A percentile compares a stretch with the other conserved stretches of the same genome.
Conservation (phyloP, 1,284 basidiomycete genomes). For the Moesziomyces sp. region DNA sequence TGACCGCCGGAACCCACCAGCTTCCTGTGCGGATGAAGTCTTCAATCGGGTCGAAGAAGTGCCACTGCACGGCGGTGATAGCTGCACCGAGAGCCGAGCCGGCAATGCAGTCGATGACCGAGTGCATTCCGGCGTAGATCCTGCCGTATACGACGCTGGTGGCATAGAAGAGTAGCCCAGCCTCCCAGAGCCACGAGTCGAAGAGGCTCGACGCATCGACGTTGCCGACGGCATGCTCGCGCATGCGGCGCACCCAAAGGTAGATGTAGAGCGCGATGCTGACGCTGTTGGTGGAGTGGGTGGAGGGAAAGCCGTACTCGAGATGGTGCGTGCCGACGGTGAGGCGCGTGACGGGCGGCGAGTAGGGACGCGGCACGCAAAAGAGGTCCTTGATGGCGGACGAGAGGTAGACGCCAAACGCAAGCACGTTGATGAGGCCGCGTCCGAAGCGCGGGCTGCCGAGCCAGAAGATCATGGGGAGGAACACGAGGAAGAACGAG, state of each 20-base stretch:
- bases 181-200: constrained; percentile 50
- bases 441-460: constrained; percentile 78
- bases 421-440: constrained; percentile 73
- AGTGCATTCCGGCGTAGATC: constrained; percentile 75
- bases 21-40: constrained; percentile 67
- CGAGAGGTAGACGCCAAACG: constrained; percentile 82
- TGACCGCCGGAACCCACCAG: constrained; percentile 75
- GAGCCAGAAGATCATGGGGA: constrained; percentile 89
- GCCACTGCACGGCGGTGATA: constrained; percentile 69
- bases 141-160: constrained; percentile 87
- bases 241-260: constrained; percentile 43
- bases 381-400: constrained; percentile 88
- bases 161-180: constrained; percentile 60
- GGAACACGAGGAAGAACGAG: constrained; percentile 90
- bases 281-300: constrained; percentile 90
- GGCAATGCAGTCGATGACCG: constrained; percentile 64
- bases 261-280: constrained; percentile 76
- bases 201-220: constrained; percentile 5
- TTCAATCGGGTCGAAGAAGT: constrained; percentile 66
- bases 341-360: constrained; percentile 87
- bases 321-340: constrained; percentile 69
- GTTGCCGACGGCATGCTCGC: constrained; percentile 4
- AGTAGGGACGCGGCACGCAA: constrained; percentile 89
- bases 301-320: constrained; percentile 91
- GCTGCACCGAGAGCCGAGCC: constrained; percentile 63